Base-by-base conservation (phyloP, 1,139 yeast species). In the Saccharomyces hybrid region DNA sequence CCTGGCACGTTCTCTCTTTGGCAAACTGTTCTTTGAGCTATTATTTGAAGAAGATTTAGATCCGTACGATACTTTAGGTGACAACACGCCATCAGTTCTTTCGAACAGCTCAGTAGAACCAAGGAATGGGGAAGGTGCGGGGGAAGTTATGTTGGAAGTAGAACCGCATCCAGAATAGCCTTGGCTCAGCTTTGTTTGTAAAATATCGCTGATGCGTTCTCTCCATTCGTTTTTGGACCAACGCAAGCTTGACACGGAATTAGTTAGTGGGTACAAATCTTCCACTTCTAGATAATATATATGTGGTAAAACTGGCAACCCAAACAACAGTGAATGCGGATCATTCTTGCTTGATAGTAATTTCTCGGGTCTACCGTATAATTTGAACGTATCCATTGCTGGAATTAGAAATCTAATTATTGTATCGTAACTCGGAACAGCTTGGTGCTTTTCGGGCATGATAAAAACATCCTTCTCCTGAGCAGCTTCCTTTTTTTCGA, bases 391-490 rank as follows among this genome's bases (percentile, higher is more conserved):
- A 67, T 93, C 96, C 72, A 89, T 76, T 26, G 88, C 74, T 0
- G 98, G 98, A 4, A 93, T 78, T 63, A 93, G 73, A 66, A 89
- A 90, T 59, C 98, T 76, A 56, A 93, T 91, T 64, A 91, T 78
- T 1, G 98, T 91, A 70, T 93, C 98, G 70, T 85, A 91, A 5
- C 98, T 97, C 0, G 95, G 95, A 46, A 93, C 96, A 9, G 96
- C 84, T 42, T 91, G 85, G 69, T 90, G 98, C 64, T 81, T 86
- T 67, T 93, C 97, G 4, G 98, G 97, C 97, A 93, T 91, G 60
- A 93, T 73, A 67, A 91, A 91, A 38, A 93, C 82, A n/a, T 90
- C 81, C 1, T 96, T 85, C 52, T 83, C 85, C 64, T 84, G 84
- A 54, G 85, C 82, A 32, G 80, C 80, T 29, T 80, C 83, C 71